A percentile compares a stretch with the other conserved stretches of the same genome.
phyloP scores from a whole-genome alignment of 129 eudicot species.

The Gnaphalium uliginosum region DNA sequence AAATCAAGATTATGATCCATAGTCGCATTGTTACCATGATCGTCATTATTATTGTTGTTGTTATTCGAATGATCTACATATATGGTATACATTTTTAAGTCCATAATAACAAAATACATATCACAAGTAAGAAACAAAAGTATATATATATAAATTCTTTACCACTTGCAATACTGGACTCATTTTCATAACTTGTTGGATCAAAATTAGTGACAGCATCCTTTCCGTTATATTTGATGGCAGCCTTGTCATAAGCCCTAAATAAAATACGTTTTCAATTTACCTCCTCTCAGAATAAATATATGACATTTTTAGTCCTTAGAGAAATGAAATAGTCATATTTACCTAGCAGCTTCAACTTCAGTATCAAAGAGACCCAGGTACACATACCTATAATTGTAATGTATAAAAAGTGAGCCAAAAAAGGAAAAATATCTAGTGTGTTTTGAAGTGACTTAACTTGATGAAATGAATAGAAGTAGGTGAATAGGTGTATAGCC shows the following conservation, averaged over 20 bases:
- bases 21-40: slow-evolving; percentile 21
- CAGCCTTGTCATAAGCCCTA: slow-evolving; percentile 95
- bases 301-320: slow-evolving; percentile 28
- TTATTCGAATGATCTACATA: slow-evolving; percentile 38
- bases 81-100: background rate
- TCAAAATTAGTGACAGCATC: slow-evolving; percentile 93
- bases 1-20: slow-evolving; percentile 73
- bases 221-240: slow-evolving; percentile 82
- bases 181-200: slow-evolving; percentile 64
- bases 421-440: slow-evolving; percentile 34
- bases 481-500: slow-evolving; percentile 37
- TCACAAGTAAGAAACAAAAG: background rate
- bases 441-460: slow-evolving; percentile 41
- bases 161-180: slow-evolving; percentile 49
- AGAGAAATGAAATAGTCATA: slow-evolving; percentile 21
- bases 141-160: background rate
- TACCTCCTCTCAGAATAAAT: slow-evolving; percentile 2
- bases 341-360: slow-evolving; percentile 97
- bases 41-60: slow-evolving; percentile 8
- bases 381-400: slow-evolving; percentile 80
- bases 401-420: slow-evolving; percentile 17
- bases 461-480: slow-evolving; percentile 41
- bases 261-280: slow-evolving; percentile 4
- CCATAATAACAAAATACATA: background rate
- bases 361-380: slow-evolving; percentile 97